A percentile compares a stretch with the other conserved stretches of the same genome.
These are phyloP conservation scores for Gynostemma pentaphyllum DNA, from an alignment of 306 rosid genomes.

Conservation along the genomic window DNA sequence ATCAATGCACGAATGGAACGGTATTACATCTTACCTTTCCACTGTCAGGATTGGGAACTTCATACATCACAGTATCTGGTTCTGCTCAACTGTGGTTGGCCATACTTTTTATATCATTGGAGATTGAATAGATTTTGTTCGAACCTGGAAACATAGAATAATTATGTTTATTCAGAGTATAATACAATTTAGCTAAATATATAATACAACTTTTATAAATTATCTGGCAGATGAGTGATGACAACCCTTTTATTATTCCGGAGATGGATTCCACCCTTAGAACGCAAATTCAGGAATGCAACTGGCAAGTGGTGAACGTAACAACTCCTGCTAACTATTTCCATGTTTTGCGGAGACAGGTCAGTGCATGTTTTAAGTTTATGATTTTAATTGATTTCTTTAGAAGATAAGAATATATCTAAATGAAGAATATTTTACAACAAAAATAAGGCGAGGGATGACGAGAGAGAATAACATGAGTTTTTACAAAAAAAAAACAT, in stretches of 20 bases:
- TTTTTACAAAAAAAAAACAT: too few relatives aligned
- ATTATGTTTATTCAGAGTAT: not conserved
- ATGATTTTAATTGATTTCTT: conserved; percentile 3
- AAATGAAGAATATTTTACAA: not conserved
- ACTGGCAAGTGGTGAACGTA: conserved; percentile 92
- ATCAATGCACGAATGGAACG: not conserved
- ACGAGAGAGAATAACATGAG: too few relatives aligned
- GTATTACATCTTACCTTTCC: not conserved
- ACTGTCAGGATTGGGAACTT: conserved; percentile 1
- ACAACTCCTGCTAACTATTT: conserved; percentile 97
- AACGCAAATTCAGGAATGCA: conserved; percentile 96
- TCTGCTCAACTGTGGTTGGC: not conserved
- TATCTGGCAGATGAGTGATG: conserved; percentile 88
- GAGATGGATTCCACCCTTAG: conserved; percentile 96
- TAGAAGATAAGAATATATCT: not conserved
- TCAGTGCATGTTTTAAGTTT: conserved; percentile 21
- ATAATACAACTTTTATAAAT: conserved; percentile 12
- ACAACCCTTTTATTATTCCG: conserved; percentile 82
- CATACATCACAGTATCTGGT: not conserved
- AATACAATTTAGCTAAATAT: not conserved
- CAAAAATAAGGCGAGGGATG: not conserved
- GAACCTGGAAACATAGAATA: not conserved
- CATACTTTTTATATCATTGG: not conserved
- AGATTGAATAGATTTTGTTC: not conserved
- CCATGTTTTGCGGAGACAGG: conserved; percentile 96